Evolutionary conservation across 345 rosid species (phyloP).

Genomic region (Bruguiera parviflora): DNA sequence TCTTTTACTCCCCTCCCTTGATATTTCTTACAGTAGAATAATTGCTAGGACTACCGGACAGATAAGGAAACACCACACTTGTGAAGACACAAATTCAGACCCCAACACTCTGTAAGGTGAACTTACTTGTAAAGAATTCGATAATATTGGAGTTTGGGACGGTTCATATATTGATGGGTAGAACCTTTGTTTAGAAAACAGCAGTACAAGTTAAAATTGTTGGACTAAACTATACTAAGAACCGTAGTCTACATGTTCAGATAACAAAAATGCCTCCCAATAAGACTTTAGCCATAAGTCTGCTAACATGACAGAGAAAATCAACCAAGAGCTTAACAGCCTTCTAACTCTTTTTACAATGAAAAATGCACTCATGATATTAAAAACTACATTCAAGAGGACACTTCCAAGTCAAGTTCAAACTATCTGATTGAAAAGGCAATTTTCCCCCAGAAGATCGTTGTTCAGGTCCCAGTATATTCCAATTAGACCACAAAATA

Average conservation of each 20-base stretch:
- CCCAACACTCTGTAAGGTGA: neutral
- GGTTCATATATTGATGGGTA: neutral
- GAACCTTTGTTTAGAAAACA: neutral
- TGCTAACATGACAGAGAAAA: neutral
- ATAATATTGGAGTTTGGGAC: neutral
- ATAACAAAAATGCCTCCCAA: neutral
- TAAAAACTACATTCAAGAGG: neutral
- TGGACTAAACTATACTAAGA: no score
- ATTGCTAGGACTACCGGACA: neutral
- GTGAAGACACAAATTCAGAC: neutral
- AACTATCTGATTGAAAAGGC: neutral
- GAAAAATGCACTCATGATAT: neutral
- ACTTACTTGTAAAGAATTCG: neutral
- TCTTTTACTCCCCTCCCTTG: neutral
- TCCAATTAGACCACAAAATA: neutral
- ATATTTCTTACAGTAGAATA: no score
- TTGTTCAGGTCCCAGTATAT: neutral
- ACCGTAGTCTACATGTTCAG: neutral
- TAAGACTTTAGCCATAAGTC: neutral
- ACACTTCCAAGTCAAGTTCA: neutral
- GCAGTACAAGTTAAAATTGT: neutral
- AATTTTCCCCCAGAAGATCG: neutral
- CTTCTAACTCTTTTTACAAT: neutral
- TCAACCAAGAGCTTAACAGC: neutral
- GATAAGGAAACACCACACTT: neutral